These are phyloP conservation scores for Amoebophrya sp. DNA, from an alignment of 169 alveolate species.

Conservation along the genomic window DNA sequence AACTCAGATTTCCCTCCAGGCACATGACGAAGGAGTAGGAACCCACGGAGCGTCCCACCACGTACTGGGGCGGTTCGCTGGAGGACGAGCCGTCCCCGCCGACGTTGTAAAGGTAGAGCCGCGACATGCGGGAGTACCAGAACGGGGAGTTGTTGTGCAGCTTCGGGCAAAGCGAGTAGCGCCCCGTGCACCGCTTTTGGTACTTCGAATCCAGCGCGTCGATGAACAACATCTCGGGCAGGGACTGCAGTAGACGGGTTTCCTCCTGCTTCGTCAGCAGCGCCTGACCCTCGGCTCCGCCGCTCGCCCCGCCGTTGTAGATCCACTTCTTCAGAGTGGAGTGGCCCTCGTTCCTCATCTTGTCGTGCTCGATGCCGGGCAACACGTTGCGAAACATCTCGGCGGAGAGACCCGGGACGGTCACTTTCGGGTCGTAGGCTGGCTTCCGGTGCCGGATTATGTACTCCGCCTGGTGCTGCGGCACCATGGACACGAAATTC, in stretches of 20 bases:
- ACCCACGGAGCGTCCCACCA: not conserved
- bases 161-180: not conserved
- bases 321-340: not conserved
- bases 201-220: not conserved
- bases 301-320: too few species aligned
- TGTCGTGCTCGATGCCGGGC: not conserved
- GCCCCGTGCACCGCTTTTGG: not conserved
- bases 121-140: not conserved
- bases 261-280: not conserved
- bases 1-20: not conserved
- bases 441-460: not conserved
- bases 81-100: too few species aligned
- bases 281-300: too few species aligned
- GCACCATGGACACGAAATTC: not conserved
- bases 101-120: not conserved
- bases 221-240: not conserved
- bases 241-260: not conserved
- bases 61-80: not conserved
- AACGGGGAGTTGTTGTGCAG: not conserved
- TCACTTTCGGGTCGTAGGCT: not conserved
- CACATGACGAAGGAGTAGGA: not conserved
- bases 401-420: not conserved
- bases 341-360: not conserved
- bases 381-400: not conserved
- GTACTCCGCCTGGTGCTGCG: not conserved